Evolutionary conservation across 2,329 filamentous ascomycete genomes (phyloP).

Genomic region (Plectosphaerella cucumerina): DNA sequence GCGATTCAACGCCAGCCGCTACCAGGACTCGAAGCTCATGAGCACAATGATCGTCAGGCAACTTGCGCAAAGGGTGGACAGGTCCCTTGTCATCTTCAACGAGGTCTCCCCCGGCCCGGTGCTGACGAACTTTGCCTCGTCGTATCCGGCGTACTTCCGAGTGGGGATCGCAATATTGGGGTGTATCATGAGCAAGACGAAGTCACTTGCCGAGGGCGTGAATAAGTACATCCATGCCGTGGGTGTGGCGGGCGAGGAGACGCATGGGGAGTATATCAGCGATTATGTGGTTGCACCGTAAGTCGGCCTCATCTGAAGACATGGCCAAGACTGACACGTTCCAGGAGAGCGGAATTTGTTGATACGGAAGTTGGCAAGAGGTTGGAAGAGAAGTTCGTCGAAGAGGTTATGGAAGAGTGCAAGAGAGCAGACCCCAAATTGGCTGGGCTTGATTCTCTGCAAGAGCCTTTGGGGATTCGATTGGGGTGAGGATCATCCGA

Average conservation of each 20-base stretch:
- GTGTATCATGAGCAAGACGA: constrained; percentile 2
- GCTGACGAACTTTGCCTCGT: constrained; percentile 7
- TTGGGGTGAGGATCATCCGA: too few relatives aligned
- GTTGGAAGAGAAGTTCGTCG: too few relatives aligned
- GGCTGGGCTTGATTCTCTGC: too few relatives aligned
- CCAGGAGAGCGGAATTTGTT: too few relatives aligned
- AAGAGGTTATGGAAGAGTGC: too few relatives aligned
- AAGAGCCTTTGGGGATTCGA: too few relatives aligned
- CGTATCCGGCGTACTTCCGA: constrained; percentile 10
- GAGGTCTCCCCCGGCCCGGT: constrained; percentile 12
- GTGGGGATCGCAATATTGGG: constrained; percentile 1
- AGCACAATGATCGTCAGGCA: constrained; percentile 13
- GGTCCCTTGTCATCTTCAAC: constrained; percentile 13
- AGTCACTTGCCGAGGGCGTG: constrained; percentile 8
- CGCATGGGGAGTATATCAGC: constrained; percentile 10
- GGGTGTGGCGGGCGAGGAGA: constrained; percentile 8
- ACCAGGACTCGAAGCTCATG: constrained; percentile 13
- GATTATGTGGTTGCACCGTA: neutral
- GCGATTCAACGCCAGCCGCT: constrained; percentile 2
- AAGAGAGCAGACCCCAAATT: too few relatives aligned
- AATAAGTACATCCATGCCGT: constrained; percentile 15
- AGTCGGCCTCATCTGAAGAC: neutral
- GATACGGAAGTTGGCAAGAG: too few relatives aligned
- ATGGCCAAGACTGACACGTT: too few relatives aligned
- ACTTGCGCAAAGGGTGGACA: constrained; percentile 6